These are phyloP conservation scores for Xylaria palmicola DNA, from an alignment of 495 filamentous ascomycete genomes.

Conservation along the genomic window DNA sequence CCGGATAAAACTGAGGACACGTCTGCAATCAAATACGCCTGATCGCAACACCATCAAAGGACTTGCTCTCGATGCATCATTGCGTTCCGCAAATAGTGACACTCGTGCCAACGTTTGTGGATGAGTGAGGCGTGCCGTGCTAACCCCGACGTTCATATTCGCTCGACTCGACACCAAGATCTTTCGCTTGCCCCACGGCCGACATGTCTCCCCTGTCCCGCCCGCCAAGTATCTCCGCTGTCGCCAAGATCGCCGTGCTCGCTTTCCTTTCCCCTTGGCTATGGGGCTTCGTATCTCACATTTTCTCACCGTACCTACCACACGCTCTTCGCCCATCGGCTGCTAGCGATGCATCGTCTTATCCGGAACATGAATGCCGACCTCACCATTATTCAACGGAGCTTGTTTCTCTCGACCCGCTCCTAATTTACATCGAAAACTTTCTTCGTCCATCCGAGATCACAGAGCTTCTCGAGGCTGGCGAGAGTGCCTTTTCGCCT, in stretches of 20 bases:
- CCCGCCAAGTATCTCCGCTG: slow-evolving; percentile 8
- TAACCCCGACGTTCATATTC: not conserved
- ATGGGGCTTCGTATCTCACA: not conserved
- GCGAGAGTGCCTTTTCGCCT: slow-evolving; percentile 39
- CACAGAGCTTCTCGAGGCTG: slow-evolving; percentile 35
- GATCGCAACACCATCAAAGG: not conserved
- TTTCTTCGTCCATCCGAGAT: slow-evolving; percentile 41
- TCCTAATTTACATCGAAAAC: slow-evolving; percentile 47
- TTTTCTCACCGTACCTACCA: slow-evolving; percentile 12
- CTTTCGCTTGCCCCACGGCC: not conserved
- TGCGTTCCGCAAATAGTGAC: not conserved
- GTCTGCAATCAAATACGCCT: not conserved
- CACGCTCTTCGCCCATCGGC: not conserved
- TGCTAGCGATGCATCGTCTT: not conserved
- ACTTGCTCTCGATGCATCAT: not conserved
- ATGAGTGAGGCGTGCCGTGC: not conserved
- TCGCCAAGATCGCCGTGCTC: slow-evolving; percentile 7
- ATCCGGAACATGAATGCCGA: slow-evolving; percentile 11
- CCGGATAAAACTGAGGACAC: slow-evolving; percentile 11
- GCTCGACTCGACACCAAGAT: not conserved
- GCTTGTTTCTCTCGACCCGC: slow-evolving; percentile 35
- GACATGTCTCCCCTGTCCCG: slow-evolving; percentile 8
- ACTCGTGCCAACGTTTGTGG: not conserved
- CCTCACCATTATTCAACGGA: slow-evolving; percentile 12
- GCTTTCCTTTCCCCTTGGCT: slow-evolving; percentile 15